A percentile compares a stretch with the other conserved stretches of the same genome.
Conservation (phyloP, 352 stramenopile species). For the Phytophthora ramorum region DNA sequence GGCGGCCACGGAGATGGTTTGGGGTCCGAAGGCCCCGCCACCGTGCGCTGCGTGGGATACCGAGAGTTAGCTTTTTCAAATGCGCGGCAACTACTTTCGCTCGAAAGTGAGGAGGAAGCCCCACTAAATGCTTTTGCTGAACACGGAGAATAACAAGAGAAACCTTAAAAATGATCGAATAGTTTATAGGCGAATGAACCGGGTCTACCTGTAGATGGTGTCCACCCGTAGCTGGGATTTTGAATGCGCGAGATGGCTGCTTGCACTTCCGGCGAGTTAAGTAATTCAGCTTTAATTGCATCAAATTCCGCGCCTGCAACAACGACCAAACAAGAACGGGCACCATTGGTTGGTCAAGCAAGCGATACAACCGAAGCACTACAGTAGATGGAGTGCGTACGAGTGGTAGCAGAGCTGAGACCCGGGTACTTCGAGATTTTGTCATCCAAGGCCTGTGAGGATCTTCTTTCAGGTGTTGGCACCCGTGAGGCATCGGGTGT, state of each 20-base stretch:
- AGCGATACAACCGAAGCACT: background rate
- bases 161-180: background rate
- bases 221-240: constrained; percentile 13
- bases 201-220: constrained; percentile 1
- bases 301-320: constrained; percentile 24
- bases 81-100: background rate
- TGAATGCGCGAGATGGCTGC: constrained; percentile 30
- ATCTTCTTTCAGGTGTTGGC: constrained; percentile 11
- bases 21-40: background rate
- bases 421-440: constrained; percentile 12
- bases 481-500: background rate
- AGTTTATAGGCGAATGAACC: background rate
- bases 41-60: background rate
- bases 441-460: constrained; percentile 15
- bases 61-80: constrained; percentile 16
- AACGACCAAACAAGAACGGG: background rate
- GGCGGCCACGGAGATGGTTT: constrained; percentile 14
- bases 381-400: constrained; percentile 13
- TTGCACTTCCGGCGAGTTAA: constrained; percentile 29
- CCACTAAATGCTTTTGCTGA: background rate
- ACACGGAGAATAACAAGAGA: background rate
- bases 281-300: constrained; percentile 25
- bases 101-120: constrained; percentile 4
- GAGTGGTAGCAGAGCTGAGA: constrained; percentile 14
- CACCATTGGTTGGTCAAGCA: constrained; percentile 15